phyloP scores from a whole-genome alignment of 352 stramenopile genomes.

The Globisporangium cederbergense region DNA sequence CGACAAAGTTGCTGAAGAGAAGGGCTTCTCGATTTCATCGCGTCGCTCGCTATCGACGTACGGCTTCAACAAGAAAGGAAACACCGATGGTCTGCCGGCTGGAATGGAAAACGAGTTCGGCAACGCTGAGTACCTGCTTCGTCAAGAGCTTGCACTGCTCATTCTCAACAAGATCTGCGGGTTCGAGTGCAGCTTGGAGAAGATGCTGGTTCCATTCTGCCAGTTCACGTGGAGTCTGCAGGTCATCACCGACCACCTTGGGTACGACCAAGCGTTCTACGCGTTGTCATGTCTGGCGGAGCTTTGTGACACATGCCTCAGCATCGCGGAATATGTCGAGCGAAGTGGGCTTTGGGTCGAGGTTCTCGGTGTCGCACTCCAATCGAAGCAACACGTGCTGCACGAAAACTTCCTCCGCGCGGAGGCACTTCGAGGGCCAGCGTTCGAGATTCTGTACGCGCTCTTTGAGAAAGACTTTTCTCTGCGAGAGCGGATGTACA shows the following conservation, averaged over 20 bases:
- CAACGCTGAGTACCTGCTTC: slow-evolving; percentile 70
- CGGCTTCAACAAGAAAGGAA: slow-evolving; percentile 57
- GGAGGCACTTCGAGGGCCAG: slow-evolving; percentile 66
- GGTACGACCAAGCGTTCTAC: slow-evolving; percentile 78
- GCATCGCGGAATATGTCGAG: slow-evolving; percentile 73
- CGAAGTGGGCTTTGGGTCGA: slow-evolving; percentile 75
- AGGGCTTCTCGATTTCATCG: slow-evolving; percentile 73
- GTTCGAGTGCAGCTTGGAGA: slow-evolving; percentile 65
- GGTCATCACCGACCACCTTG: slow-evolving; percentile 77
- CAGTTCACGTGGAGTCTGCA: slow-evolving; percentile 79
- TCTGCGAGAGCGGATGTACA: slow-evolving; percentile 74
- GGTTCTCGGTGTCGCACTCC: slow-evolving; percentile 71
- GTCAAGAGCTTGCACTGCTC: slow-evolving; percentile 69
- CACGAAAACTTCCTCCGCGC: slow-evolving; percentile 79
- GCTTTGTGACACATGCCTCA: slow-evolving; percentile 71
- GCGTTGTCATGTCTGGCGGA: slow-evolving; percentile 73
- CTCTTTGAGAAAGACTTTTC: slow-evolving; percentile 68
- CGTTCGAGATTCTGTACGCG: slow-evolving; percentile 81
- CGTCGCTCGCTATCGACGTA: slow-evolving; percentile 71
- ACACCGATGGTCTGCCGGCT: slow-evolving; percentile 25
- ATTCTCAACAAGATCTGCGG: slow-evolving; percentile 83
- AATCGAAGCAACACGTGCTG: slow-evolving; percentile 75
- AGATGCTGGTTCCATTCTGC: slow-evolving; percentile 71
- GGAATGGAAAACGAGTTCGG: slow-evolving; percentile 71
- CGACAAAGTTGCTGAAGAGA: slow-evolving; percentile 41